Evolutionary conservation across 257 asterid genomes (phyloP), one percentile per base, ranked within the genome.

Genomic region (Nicotiana knightiana): DNA sequence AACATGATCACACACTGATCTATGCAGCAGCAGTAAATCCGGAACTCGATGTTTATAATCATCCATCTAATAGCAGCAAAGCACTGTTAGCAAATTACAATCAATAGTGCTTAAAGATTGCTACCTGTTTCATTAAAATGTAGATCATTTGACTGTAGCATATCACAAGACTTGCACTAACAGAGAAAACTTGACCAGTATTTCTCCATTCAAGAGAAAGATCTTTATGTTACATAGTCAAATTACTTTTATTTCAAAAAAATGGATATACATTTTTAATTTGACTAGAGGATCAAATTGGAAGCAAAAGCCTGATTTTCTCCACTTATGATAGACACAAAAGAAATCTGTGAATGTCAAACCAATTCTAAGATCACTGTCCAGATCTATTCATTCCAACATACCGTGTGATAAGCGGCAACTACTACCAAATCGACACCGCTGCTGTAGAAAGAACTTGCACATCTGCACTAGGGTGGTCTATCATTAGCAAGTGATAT

Each of bases 371-470:
- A 48, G 79, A 73, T 73, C 79, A 51, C 79, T 0, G 39, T 26
- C 39, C 79, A 73, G 79, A 71, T 73, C 13, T 84, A 71, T 83
- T 84, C 79, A 82, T 85, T 63, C 85, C 81, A 85, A 93, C 99
- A 91, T 96, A 96, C 99, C 98, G 94, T 96, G 99, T 83, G 98
- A 96, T 89, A 92, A 93, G 92, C 98, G 97, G 98, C 97, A 96
- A 92, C 81, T 94, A 93, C 89, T 91, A 89, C 97, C 98, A 94
- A 96, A 96, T 85, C 99, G 98, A 92, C 99, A 96, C 65, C 97
- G 90, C 89, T 93, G 97, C 91, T 93, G 98, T 80, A 89, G 98
- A 91, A 93, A 96, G 97, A 96, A 96, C 98, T 94, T 91, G 99
- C 99, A 96, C 95, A 96, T 96, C 99, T 96, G 99, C 99, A 96